Evolutionary conservation across 2,329 filamentous ascomycete species (phyloP).

Genomic region (Berkeleyomyces rouxiae): DNA sequence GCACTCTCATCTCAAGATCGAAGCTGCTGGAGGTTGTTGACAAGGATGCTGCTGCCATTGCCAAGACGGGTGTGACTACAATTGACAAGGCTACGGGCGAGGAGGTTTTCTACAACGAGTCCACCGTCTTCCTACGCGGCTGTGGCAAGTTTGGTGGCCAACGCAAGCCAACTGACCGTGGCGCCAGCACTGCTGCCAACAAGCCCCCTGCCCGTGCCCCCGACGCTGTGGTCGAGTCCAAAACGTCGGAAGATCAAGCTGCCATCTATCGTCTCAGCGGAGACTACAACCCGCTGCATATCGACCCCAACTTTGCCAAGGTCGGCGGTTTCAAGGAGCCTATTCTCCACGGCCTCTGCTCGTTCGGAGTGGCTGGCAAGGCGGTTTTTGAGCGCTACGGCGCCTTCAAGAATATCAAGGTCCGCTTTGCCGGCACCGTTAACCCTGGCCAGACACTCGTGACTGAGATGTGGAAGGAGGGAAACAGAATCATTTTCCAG

Average conservation of each 20-base stretch:
- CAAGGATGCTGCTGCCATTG: constrained; percentile 78
- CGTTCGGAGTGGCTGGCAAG: constrained; percentile 81
- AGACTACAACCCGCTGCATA: constrained; percentile 90
- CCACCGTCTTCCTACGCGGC: constrained; percentile 80
- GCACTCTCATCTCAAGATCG: constrained; percentile 55
- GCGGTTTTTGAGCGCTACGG: constrained; percentile 76
- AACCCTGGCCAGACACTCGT: constrained; percentile 76
- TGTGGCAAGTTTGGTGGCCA: constrained; percentile 79
- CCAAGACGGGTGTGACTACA: constrained; percentile 66
- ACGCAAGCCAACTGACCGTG: constrained; percentile 60
- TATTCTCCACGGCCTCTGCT: constrained; percentile 94
- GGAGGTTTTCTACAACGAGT: constrained; percentile 93
- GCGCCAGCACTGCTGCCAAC: constrained; percentile 64
- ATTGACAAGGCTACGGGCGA: constrained; percentile 72
- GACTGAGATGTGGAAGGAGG: constrained; percentile 91
- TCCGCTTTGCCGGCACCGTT: constrained; percentile 74
- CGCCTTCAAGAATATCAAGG: constrained; percentile 77
- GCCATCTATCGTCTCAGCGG: constrained; percentile 85
- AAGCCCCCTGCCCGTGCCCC: constrained; percentile 59
- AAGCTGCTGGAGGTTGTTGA: constrained; percentile 87
- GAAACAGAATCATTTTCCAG: constrained; percentile 66
- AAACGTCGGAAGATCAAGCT: constrained; percentile 79
- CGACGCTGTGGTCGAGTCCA: constrained; percentile 69
- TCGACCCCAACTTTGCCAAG: constrained; percentile 87
- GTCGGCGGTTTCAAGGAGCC: constrained; percentile 87